Evolutionary conservation across 1,139 yeast genomes (phyloP).

Genomic region (Kodamaea suecica): DNA sequence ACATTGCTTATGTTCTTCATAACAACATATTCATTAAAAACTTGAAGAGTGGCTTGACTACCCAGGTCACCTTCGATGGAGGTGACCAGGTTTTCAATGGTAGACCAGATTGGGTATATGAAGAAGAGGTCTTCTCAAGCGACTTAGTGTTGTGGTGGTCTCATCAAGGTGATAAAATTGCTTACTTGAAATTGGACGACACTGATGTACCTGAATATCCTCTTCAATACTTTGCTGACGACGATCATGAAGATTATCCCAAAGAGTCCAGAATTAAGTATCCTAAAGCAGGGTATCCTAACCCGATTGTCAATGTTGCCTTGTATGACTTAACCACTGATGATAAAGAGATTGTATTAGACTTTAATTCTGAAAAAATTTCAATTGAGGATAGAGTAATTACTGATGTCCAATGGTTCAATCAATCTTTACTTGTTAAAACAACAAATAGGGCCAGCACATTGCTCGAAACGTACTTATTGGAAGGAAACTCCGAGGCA

Average conservation of each 20-base stretch:
- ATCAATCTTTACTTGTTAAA: constrained; percentile 32
- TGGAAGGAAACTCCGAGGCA: constrained; percentile 29
- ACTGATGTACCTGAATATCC: constrained; percentile 51
- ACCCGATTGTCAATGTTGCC: constrained; percentile 41
- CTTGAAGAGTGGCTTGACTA: constrained; percentile 15
- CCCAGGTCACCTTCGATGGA: constrained; percentile 50
- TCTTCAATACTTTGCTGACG: constrained; percentile 53
- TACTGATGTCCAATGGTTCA: constrained; percentile 46
- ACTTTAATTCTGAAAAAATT: constrained; percentile 24
- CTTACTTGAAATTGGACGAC: constrained; percentile 50
- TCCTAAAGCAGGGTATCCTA: constrained; percentile 47
- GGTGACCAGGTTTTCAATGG: constrained; percentile 50
- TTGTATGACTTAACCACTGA: constrained; percentile 26
- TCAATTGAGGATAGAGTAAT: constrained; percentile 27
- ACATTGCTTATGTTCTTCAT: constrained; percentile 33
- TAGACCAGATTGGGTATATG: constrained; percentile 63
- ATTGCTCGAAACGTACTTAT: constrained; percentile 37
- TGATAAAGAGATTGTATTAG: constrained; percentile 16
- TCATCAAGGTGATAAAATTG: constrained; percentile 46
- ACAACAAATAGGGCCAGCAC: constrained; percentile 47
- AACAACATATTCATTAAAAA: constrained; percentile 36
- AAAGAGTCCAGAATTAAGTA: constrained; percentile 38
- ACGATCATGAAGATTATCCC: constrained; percentile 42
- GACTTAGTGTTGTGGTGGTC: constrained; percentile 61
- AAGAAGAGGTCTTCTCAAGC: constrained; percentile 53